Percentiles rank a stretch among this genome's conserved stretches.
Conservation (phyloP, 2,329 filamentous ascomycete genomes). For the Cryphonectria parasitica region DNA sequence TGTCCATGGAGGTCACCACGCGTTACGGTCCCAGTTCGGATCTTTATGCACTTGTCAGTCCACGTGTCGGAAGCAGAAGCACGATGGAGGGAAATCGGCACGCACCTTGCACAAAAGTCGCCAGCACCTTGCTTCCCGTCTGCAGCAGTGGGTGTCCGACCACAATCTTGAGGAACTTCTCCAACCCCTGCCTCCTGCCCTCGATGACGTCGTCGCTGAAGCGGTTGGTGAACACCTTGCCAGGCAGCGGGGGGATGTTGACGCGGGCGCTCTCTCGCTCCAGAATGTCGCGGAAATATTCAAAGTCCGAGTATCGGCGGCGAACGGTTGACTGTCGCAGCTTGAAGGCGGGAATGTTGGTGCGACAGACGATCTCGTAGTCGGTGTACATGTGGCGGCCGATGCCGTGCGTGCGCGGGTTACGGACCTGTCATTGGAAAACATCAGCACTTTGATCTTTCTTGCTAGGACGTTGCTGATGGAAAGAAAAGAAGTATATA, state of each 20-base stretch:
- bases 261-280: slow-evolving; percentile 94
- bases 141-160: slow-evolving; percentile 95
- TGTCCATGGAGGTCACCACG: slow-evolving; percentile 65
- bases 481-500: no score
- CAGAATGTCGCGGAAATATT: slow-evolving; percentile 97
- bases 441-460: no score
- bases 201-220: slow-evolving; percentile 99
- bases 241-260: slow-evolving; percentile 91
- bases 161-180: slow-evolving; percentile 96
- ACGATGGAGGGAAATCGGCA: slow-evolving; percentile 24
- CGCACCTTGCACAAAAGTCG: slow-evolving; percentile 93
- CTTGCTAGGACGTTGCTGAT: no score
- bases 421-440: slow-evolving; percentile 74
- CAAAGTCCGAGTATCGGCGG: slow-evolving; percentile 95
- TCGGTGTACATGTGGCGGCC: slow-evolving; percentile 97
- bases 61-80: no score
- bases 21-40: slow-evolving; percentile 89
- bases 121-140: slow-evolving; percentile 95
- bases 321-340: slow-evolving; percentile 86
- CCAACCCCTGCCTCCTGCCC: slow-evolving; percentile 84
- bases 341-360: slow-evolving; percentile 99
- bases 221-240: slow-evolving; percentile 96
- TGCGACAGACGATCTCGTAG: slow-evolving; percentile 96
- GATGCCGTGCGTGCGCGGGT: slow-evolving; percentile 91
- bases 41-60: slow-evolving; percentile 49